Evolutionary conservation across 805 yeast species (phyloP).

Genomic region (Saccharomyces paradoxus): DNA sequence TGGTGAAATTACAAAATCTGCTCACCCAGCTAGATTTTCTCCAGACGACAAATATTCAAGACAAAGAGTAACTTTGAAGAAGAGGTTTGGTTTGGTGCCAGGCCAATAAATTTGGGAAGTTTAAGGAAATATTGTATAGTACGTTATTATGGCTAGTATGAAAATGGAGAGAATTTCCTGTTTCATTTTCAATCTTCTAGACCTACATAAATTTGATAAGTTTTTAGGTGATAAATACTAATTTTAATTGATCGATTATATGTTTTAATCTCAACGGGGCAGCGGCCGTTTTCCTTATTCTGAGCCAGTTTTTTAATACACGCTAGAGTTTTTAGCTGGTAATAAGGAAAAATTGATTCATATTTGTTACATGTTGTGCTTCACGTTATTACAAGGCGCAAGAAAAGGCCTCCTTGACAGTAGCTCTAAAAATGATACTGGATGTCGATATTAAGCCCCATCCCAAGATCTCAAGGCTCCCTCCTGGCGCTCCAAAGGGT

Average conservation of each 20-base stretch:
- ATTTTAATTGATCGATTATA: background rate
- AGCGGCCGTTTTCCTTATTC: background rate
- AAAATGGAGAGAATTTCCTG: background rate
- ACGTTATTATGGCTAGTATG: background rate
- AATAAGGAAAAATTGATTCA: too few relatives aligned
- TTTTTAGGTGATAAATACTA: background rate
- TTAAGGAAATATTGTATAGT: background rate
- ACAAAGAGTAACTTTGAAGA: conserved; percentile 96
- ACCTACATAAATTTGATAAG: background rate
- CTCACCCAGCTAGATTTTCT: conserved; percentile 98
- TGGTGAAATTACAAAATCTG: conserved; percentile 96
- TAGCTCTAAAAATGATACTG: too few relatives aligned
- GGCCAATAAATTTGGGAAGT: background rate
- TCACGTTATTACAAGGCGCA: too few relatives aligned
- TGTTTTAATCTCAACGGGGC: background rate
- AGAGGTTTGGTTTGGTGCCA: conserved; percentile 83
- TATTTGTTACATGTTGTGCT: background rate
- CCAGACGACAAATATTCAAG: conserved; percentile 99
- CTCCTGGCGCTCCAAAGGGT: background rate
- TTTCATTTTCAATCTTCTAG: background rate
- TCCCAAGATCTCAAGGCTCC: too few relatives aligned
- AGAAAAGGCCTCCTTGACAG: too few relatives aligned
- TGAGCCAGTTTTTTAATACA: background rate
- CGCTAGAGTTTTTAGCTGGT: too few relatives aligned
- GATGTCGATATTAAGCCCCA: too few relatives aligned